Conservation (phyloP, 108 stramenopile genomes). For the Pseudonitzschia pungens region DNA sequence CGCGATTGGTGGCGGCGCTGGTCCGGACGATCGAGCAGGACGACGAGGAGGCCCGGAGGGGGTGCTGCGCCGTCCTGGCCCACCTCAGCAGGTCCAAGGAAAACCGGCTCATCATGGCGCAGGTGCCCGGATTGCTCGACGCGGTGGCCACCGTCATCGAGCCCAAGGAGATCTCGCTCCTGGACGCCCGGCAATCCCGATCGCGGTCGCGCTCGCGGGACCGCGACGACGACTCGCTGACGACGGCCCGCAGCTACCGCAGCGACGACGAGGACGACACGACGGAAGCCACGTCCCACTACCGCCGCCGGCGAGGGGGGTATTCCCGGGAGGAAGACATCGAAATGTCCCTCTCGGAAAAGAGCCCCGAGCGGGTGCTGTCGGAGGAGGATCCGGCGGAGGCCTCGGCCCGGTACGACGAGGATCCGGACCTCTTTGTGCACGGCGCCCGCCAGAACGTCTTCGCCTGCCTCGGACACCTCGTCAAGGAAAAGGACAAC, state of each 20-base stretch:
- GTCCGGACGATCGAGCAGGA: conserved; percentile 49
- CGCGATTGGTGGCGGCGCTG: conserved; percentile 54
- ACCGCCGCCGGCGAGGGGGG: background rate
- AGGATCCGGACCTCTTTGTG: conserved; percentile 54
- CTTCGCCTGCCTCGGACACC: conserved; percentile 64
- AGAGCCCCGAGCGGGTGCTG: conserved; percentile 3
- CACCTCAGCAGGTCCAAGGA: conserved; percentile 66
- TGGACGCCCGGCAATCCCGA: background rate
- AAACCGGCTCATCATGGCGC: conserved; percentile 57
- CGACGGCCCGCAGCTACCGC: background rate
- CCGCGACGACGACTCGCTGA: background rate
- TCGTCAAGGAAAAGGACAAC: conserved; percentile 83
- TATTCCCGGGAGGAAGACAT: conserved; percentile 13
- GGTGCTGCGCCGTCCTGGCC: conserved; percentile 61
- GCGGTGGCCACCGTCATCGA: conserved; percentile 53
- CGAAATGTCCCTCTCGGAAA: background rate
- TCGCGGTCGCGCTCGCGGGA: background rate
- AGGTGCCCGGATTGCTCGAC: conserved; percentile 61
- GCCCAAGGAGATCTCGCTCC: conserved; percentile 15
- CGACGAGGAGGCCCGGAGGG: conserved; percentile 48
- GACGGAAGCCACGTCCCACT: no score
- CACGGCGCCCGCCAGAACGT: conserved; percentile 61
- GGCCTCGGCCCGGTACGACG: conserved; percentile 47
- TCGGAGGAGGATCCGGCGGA: conserved; percentile 25
- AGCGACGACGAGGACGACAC: conserved; percentile 4